These are phyloP conservation scores for Paraconiothyrium brasiliense DNA, from an alignment of 2,329 filamentous ascomycete species.

Conservation along the genomic window DNA sequence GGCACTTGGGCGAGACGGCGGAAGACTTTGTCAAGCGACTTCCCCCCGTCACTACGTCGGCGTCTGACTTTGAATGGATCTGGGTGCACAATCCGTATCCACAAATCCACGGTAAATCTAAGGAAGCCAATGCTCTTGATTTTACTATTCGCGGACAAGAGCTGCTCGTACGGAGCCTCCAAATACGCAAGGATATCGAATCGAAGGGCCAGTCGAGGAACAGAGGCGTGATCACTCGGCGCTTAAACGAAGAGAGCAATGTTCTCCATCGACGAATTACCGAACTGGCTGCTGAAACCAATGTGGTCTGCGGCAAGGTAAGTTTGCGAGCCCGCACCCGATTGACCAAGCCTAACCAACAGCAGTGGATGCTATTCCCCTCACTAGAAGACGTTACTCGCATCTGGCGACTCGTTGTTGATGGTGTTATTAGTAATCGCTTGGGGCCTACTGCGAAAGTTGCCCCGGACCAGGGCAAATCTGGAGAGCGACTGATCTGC, in stretches of 20 bases:
- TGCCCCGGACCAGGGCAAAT: slow-evolving; percentile 61
- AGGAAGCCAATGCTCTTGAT: slow-evolving; percentile 50
- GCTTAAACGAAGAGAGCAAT: slow-evolving; percentile 54
- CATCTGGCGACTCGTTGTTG: slow-evolving; percentile 73
- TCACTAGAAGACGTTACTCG: slow-evolving; percentile 63
- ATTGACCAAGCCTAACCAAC: slow-evolving; percentile 18
- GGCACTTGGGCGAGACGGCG: slow-evolving; percentile 71
- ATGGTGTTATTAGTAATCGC: slow-evolving; percentile 72
- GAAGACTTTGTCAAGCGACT: slow-evolving; percentile 73
- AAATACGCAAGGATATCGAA: slow-evolving; percentile 60
- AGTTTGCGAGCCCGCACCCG: slow-evolving; percentile 13
- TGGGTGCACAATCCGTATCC: slow-evolving; percentile 73
- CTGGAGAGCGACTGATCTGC: slow-evolving; percentile 69
- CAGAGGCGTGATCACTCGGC: slow-evolving; percentile 38
- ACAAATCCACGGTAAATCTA: slow-evolving; percentile 43
- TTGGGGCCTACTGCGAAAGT: slow-evolving; percentile 80
- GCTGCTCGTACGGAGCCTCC: slow-evolving; percentile 61
- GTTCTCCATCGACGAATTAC: slow-evolving; percentile 65
- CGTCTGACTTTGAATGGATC: slow-evolving; percentile 70
- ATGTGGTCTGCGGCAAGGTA: slow-evolving; percentile 74
- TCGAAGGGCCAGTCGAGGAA: slow-evolving; percentile 43
- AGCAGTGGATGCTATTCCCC: slow-evolving; percentile 79
- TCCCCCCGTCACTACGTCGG: slow-evolving; percentile 67
- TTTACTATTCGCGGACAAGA: slow-evolving; percentile 65
- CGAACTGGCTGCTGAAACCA: slow-evolving; percentile 66